These are phyloP conservation scores for Picea abies DNA, from an alignment of 83 land plant species.

Conservation along the genomic window DNA sequence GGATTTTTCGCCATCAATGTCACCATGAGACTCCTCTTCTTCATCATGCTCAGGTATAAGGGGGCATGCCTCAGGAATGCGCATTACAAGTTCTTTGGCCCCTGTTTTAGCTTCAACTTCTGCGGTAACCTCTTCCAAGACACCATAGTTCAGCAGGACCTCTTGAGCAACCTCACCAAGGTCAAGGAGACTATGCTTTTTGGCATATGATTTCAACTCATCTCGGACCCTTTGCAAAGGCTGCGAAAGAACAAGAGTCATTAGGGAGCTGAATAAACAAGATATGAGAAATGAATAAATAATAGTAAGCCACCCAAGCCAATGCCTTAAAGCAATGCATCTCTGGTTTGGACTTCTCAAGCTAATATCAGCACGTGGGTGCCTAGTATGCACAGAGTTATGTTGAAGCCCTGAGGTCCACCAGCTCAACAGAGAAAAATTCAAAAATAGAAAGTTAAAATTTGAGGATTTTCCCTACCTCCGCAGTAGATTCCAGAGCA, in stretches of 20 bases:
- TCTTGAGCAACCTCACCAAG: conserved; percentile 51
- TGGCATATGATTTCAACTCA: conserved; percentile 52
- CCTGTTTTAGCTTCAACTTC: conserved; percentile 11
- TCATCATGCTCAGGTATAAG: conserved; percentile 9
- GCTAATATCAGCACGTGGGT: conserved; percentile 22
- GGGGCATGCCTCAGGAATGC: conserved; percentile 1
- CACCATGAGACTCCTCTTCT: conserved; percentile 6
- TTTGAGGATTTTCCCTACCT: conserved; percentile 33
- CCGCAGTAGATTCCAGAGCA: conserved; percentile 61
- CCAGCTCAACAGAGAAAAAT: conserved; percentile 15
- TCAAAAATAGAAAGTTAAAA: background rate
- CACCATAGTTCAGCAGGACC: conserved; percentile 41
- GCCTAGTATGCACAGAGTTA: conserved; percentile 28
- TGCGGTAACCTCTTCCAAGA: conserved; percentile 25
- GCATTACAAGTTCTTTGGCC: background rate
- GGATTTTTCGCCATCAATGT: background rate
- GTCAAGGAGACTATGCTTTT: conserved; percentile 36
- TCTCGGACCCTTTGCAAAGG: conserved; percentile 39
- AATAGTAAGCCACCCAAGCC: background rate
- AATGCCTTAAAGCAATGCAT: conserved; percentile 5
- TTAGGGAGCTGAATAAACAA: background rate
- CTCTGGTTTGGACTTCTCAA: conserved; percentile 16
- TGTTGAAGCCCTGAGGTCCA: conserved; percentile 22
- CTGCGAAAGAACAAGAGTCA: background rate
- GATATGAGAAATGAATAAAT: background rate